Base-by-base conservation (phyloP, 2,329 filamentous ascomycete species). In the Zymoseptoria brevis region DNA sequence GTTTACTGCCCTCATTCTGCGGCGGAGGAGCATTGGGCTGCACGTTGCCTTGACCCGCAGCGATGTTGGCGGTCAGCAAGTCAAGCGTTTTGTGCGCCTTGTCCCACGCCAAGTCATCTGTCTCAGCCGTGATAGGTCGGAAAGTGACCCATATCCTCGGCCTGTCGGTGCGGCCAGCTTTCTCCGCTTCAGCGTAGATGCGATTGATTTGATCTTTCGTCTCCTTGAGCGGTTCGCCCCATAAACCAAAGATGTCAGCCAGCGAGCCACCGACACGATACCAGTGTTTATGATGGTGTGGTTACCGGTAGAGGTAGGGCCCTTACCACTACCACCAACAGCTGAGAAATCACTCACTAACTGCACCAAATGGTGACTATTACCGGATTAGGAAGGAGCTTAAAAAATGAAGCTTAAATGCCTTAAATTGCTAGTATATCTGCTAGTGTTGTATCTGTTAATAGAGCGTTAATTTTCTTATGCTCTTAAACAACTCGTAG, bases 141-240 rank as follows among this genome's bases (percentile, higher is more conserved):
- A 85, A 85, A 0, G 83, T 85, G 1, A 86, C 83, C 83, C 83
- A 86, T 66, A 86, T 85, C 3, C 81, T 73, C 6, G 83, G 83
- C 0, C 78, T 73, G 62, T 85, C 82, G 0, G 61, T 68, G 1
- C 83, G 78, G 0, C 83, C 83, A 1, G 82, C 82, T 62, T 80
- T 80, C n/a, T 76, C 80, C 0, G 83, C 80, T 65, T 81, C 83
- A 2, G 77, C 80, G 62, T 84, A 84, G 67, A 86, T 81, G 19
- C 78, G 77, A 62, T 83, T 81, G 63, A 86, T 84, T 68, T 86
- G 83, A 66, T 85, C 76, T 71, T 82, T 82, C 0, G 83, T 85
- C 67, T 86, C 83, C 71, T 84, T 84, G 1, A 85, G 73, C 1
- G 83, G 83, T 66, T 86, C 83, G 9, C 83, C 83, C 83, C 83